phyloP scores from a whole-genome alignment of 2,329 filamentous ascomycete genomes.

The Sporothrix dimorphospora region DNA sequence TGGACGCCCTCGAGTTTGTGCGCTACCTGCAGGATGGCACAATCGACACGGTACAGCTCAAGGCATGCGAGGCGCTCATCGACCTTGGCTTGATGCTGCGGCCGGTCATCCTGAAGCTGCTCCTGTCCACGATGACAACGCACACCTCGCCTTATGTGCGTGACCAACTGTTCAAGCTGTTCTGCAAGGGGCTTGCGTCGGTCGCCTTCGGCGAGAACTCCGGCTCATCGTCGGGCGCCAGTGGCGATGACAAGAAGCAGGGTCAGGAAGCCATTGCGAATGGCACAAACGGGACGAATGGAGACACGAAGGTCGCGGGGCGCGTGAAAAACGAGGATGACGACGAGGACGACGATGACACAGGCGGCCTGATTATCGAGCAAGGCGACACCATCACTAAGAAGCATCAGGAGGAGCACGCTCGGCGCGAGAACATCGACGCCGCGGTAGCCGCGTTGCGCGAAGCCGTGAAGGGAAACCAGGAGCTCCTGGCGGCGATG shows the following conservation, averaged over 20 bases:
- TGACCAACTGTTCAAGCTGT: slow-evolving; percentile 60
- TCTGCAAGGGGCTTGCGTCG: slow-evolving; percentile 62
- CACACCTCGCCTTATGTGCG: slow-evolving; percentile 67
- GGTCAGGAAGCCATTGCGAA: background rate
- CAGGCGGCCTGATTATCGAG: slow-evolving; percentile 53
- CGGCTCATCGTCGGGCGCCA: slow-evolving; percentile 45
- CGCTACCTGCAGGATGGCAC: slow-evolving; percentile 69
- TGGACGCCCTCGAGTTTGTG: slow-evolving; percentile 58
- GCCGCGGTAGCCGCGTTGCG: slow-evolving; percentile 55
- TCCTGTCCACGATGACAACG: slow-evolving; percentile 62
- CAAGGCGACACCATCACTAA: slow-evolving; percentile 49
- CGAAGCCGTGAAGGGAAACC: slow-evolving; percentile 49
- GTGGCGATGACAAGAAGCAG: slow-evolving; percentile 23
- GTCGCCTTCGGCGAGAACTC: slow-evolving; percentile 68
- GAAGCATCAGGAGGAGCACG: slow-evolving; percentile 50
- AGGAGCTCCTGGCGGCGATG: slow-evolving; percentile 49
- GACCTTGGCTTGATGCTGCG: slow-evolving; percentile 65
- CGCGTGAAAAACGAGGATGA: slow-evolving; percentile 54
- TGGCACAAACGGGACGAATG: slow-evolving; percentile 46
- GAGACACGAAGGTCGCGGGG: background rate
- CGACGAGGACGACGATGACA: slow-evolving; percentile 42
- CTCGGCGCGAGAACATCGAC: slow-evolving; percentile 52
- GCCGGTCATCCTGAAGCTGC: slow-evolving; percentile 57
- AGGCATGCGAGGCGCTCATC: slow-evolving; percentile 65
- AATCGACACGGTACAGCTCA: slow-evolving; percentile 64